Conservation (phyloP, 495 filamentous ascomycete genomes). For the Sphaerosporella brunnea region DNA sequence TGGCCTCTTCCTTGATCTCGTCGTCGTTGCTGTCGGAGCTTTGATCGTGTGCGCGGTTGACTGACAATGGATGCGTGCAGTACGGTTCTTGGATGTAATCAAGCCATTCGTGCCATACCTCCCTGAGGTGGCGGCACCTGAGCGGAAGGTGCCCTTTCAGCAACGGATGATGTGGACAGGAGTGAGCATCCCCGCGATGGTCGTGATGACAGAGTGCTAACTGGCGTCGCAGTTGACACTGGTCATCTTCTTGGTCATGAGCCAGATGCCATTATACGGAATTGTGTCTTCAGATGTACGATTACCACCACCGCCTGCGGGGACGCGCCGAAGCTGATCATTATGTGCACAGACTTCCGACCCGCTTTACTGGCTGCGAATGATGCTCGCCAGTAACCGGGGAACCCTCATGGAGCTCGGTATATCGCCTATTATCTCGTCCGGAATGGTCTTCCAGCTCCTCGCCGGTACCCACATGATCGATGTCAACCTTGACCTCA, state of each 20-base stretch:
- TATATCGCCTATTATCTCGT: slow-evolving; percentile 98
- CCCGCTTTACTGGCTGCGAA: slow-evolving; percentile 97
- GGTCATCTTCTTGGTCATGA: slow-evolving; percentile 99
- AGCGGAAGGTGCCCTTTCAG: slow-evolving; percentile 93
- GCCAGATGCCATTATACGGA: slow-evolving; percentile 94
- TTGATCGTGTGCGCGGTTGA: not conserved
- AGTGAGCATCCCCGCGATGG: slow-evolving; percentile 36
- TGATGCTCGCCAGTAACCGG: slow-evolving; percentile 99
- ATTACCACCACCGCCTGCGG: too few species aligned
- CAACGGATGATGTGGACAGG: slow-evolving; percentile 99
- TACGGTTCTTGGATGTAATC: slow-evolving; percentile 98
- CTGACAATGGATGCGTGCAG: slow-evolving; percentile 31
- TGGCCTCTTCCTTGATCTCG: not conserved
- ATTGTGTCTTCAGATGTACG: slow-evolving; percentile 74
- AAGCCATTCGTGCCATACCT: slow-evolving; percentile 98
- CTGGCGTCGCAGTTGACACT: slow-evolving; percentile 57
- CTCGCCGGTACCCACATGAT: slow-evolving; percentile 98
- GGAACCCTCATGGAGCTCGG: slow-evolving; percentile 98
- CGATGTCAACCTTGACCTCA: slow-evolving; percentile 98
- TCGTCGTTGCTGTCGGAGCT: not conserved
- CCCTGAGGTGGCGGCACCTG: slow-evolving; percentile 93
- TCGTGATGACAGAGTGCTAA: too few species aligned
- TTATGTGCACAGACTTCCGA: slow-evolving; percentile 70
- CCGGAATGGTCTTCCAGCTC: slow-evolving; percentile 99
- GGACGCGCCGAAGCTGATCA: too few species aligned